Evolutionary conservation across 2,329 filamentous ascomycete species (phyloP), one percentile per base, ranked within the genome.

Genomic region (Pseudogymnoascus sp.): DNA sequence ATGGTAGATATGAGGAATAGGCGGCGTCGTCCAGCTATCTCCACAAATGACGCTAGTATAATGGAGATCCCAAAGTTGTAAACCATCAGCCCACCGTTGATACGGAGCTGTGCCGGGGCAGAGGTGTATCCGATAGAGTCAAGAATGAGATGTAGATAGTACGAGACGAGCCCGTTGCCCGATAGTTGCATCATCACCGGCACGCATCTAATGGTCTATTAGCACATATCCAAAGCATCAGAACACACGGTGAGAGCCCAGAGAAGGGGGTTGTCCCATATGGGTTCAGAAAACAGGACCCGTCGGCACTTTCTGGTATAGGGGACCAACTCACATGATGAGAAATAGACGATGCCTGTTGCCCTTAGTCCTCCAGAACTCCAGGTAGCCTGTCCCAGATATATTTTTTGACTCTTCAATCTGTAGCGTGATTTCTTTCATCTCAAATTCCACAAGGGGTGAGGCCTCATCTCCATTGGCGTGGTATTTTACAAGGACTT

Each of bases 311-410:
- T 4, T 22, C 4, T 22, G 20, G 20, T 22, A 4, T 4, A 22
- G 20, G 20, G 4, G 20, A 22, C 20, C 20, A 22, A 22, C 20
- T 22, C 20, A 22, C 20, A 22, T 22, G 14, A 78, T 70, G 61
- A 83, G 79, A 43, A 80, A 68, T 34, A 81, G 70, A 14, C 80
- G 73, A 64, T 78, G 76, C 32, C 78, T 75, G 69, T 82, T 83
- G 32, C 78, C 79, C 38, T 74, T 74, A 5, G 76, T 78, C 47
- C n/a, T 32, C 25, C 2, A 54, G 1, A 80, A 71, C 62, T 77
- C 74, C 6, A 54, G 7, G 9, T 54, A 41, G 57, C 37, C 34
- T 18, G 57, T 59, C 12, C 57, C 57, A 32, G 47, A 54, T 32
- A 34, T 50, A 4, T 32, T 60, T 22, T 7, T 2, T 6, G 30